These are phyloP conservation scores for Phytophthora sojae DNA, from an alignment of 352 stramenopile species.

Conservation along the genomic window DNA sequence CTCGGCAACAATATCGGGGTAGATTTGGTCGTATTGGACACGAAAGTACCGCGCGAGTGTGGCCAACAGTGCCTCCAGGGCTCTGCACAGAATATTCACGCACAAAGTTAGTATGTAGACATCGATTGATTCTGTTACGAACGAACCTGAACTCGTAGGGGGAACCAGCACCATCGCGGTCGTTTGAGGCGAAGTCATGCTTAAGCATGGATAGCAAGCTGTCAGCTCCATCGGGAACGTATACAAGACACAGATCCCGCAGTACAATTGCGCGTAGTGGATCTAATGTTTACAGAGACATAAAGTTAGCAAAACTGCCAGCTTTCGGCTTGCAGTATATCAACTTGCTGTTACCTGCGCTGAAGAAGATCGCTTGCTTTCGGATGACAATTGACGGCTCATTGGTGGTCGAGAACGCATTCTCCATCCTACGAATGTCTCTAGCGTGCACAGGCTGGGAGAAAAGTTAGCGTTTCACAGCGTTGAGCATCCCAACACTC, in stretches of 20 bases:
- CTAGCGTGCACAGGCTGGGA: constrained; percentile 53
- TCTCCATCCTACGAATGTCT: constrained; percentile 64
- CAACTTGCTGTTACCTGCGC: constrained; percentile 34
- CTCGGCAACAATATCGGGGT: constrained; percentile 30
- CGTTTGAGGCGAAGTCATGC: constrained; percentile 39
- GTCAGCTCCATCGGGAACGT: constrained; percentile 43
- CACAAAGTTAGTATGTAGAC: not conserved
- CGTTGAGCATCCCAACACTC: not conserved
- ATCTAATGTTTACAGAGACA: constrained; percentile 32
- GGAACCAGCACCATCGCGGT: constrained; percentile 40
- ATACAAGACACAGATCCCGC: constrained; percentile 50
- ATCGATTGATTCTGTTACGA: not conserved
- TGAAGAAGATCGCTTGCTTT: constrained; percentile 65
- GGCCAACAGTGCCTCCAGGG: constrained; percentile 23
- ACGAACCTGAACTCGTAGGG: constrained; percentile 46
- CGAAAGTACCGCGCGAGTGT: constrained; percentile 46
- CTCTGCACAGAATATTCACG: not conserved
- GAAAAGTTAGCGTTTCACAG: not conserved
- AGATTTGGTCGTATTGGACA: constrained; percentile 38
- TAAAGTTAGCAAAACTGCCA: not conserved
- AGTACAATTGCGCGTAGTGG: constrained; percentile 59
- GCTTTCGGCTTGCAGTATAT: not conserved
- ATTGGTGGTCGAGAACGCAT: constrained; percentile 56
- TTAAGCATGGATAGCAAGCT: constrained; percentile 41
- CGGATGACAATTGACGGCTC: constrained; percentile 56